These are phyloP conservation scores for Megacollybia platyphylla DNA, from an alignment of 1,284 basidiomycete genomes.

Conservation along the genomic window DNA sequence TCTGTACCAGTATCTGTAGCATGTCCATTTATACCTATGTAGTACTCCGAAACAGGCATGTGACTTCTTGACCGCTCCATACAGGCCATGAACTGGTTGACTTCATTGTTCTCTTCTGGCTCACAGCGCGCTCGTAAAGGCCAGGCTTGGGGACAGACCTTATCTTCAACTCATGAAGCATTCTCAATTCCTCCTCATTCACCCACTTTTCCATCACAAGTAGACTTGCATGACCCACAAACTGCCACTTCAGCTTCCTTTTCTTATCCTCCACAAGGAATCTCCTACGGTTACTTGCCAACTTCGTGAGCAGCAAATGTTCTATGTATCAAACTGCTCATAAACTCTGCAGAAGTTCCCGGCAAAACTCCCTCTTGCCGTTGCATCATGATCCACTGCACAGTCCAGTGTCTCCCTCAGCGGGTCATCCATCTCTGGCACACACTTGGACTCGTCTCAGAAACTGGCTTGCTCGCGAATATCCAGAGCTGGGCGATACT, in stretches of 20 bases:
- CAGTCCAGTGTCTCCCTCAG: constrained; percentile 24
- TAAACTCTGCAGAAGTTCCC: no score
- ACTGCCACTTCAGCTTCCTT: constrained; percentile 33
- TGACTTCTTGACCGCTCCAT: not conserved
- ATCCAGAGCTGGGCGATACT: constrained; percentile 84
- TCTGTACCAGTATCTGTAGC: not conserved
- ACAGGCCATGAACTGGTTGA: constrained; percentile 54
- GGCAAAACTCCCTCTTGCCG: constrained; percentile 42
- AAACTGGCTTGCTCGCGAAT: constrained; percentile 64
- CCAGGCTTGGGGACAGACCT: constrained; percentile 55
- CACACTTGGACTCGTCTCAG: constrained; percentile 75
- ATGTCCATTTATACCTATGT: not conserved
- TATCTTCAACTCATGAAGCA: constrained; percentile 64
- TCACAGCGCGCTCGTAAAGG: constrained; percentile 35
- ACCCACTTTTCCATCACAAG: constrained; percentile 35
- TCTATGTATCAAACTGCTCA: not conserved
- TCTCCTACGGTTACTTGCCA: constrained; percentile 45
- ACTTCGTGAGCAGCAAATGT: constrained; percentile 33
- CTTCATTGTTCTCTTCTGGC: constrained; percentile 43
- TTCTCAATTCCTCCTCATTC: constrained; percentile 68
- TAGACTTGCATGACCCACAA: constrained; percentile 33
- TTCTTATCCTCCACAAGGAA: constrained; percentile 62
- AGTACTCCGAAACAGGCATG: not conserved
- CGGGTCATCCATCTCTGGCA: constrained; percentile 59
- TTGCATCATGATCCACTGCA: constrained; percentile 41